Evolutionary conservation across 2,329 filamentous ascomycete genomes (phyloP).

Genomic region (Neofusicoccum kwambonambiense): DNA sequence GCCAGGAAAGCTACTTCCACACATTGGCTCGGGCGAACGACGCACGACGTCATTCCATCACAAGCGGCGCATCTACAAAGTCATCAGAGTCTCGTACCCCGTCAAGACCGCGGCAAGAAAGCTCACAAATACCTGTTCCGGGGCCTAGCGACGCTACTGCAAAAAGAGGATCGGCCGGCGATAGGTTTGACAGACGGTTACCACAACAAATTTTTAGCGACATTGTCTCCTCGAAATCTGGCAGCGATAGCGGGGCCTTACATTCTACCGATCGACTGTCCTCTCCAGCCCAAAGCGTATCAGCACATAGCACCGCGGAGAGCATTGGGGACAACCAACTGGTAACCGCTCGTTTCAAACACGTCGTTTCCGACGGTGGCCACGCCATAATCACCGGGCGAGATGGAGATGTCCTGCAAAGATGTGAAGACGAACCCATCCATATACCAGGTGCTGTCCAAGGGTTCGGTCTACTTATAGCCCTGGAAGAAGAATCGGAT

Average conservation of each 20-base stretch:
- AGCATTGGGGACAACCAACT: constrained; percentile 45
- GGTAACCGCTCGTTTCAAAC: constrained; percentile 73
- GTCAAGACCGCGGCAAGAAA: background rate
- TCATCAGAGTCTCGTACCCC: constrained; percentile 16
- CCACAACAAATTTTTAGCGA: constrained; percentile 39
- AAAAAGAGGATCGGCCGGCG: background rate
- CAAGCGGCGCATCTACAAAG: constrained; percentile 26
- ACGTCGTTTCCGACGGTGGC: constrained; percentile 72
- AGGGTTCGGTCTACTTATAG: constrained; percentile 74
- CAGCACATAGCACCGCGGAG: constrained; percentile 35
- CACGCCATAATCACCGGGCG: constrained; percentile 81
- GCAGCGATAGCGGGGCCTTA: constrained; percentile 21
- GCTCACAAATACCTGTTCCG: background rate
- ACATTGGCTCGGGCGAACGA: constrained; percentile 25
- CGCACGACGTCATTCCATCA: constrained; percentile 30
- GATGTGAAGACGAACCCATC: constrained; percentile 89
- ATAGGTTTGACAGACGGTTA: constrained; percentile 17
- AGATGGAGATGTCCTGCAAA: constrained; percentile 68
- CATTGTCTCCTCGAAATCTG: constrained; percentile 29
- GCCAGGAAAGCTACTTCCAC: constrained; percentile 42
- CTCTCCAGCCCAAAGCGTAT: constrained; percentile 28
- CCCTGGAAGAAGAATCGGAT: constrained; percentile 67
- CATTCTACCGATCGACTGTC: constrained; percentile 25
- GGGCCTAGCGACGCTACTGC: background rate
- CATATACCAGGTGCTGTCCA: constrained; percentile 82